These are phyloP conservation scores for Rubia balearica DNA, from an alignment of 305 asterid species.

Conservation along the genomic window DNA sequence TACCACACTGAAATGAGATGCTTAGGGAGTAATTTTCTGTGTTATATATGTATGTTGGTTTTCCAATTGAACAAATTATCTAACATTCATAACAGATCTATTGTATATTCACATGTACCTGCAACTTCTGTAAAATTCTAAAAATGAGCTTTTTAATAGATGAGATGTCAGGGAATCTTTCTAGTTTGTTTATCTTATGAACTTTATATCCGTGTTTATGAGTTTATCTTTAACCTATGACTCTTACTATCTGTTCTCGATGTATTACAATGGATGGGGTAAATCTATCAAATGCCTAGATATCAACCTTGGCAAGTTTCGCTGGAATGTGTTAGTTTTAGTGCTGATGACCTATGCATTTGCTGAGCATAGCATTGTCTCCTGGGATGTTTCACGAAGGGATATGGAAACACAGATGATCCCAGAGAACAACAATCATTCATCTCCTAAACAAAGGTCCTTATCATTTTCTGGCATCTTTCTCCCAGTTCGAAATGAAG, in stretches of 20 bases:
- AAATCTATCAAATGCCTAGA: not conserved
- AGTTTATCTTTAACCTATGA: not conserved
- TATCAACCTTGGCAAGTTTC: not conserved
- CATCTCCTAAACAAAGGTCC: no score
- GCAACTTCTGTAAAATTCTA: not conserved
- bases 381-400: no score
- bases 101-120: not conserved
- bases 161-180: not conserved
- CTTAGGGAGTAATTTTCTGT: no score
- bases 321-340: not conserved
- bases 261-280: not conserved
- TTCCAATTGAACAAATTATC: conserved; percentile 5
- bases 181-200: not conserved
- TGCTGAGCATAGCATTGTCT: no score
- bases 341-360: not conserved
- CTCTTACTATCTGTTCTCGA: not conserved
- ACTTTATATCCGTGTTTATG: not conserved
- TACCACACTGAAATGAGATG: no score
- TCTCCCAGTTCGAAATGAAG: no score
- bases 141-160: not conserved
- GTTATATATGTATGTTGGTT: no score
- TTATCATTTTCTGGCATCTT: no score
- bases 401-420: no score
- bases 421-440: no score
- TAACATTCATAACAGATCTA: not conserved